These are phyloP conservation scores for Talaromyces verruculosus DNA, from an alignment of 2,329 filamentous ascomycete genomes.

Conservation along the genomic window DNA sequence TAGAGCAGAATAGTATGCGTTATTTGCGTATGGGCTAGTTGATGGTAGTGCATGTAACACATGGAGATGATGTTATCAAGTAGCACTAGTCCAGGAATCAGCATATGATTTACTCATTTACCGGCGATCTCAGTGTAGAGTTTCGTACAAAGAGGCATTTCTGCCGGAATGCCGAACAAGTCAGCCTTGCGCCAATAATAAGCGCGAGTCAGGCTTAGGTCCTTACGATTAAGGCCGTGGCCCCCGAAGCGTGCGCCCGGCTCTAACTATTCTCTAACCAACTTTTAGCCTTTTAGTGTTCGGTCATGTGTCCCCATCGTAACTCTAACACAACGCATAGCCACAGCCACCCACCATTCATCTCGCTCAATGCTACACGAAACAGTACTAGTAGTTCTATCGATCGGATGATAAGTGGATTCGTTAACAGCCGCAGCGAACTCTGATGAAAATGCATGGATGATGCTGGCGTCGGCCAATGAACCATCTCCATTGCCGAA, in stretches of 20 bases:
- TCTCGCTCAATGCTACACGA: background rate
- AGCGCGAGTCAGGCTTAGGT: background rate
- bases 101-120: background rate
- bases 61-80: background rate
- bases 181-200: conserved; percentile 8
- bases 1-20: background rate
- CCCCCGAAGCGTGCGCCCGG: conserved; percentile 7
- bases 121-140: background rate
- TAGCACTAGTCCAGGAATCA: background rate
- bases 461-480: background rate
- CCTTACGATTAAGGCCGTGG: background rate
- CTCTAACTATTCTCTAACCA: background rate
- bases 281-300: background rate
- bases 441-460: background rate
- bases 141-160: background rate
- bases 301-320: background rate
- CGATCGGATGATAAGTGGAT: background rate
- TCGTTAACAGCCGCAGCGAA: conserved; percentile 1
- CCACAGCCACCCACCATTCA: background rate
- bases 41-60: background rate
- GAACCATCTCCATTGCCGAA: background rate
- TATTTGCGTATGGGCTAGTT: background rate
- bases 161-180: conserved; percentile 1
- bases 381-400: background rate
- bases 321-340: background rate